Conservation (phyloP, 2,329 filamentous ascomycete genomes). For the Neofusicoccum kwambonambiense region DNA sequence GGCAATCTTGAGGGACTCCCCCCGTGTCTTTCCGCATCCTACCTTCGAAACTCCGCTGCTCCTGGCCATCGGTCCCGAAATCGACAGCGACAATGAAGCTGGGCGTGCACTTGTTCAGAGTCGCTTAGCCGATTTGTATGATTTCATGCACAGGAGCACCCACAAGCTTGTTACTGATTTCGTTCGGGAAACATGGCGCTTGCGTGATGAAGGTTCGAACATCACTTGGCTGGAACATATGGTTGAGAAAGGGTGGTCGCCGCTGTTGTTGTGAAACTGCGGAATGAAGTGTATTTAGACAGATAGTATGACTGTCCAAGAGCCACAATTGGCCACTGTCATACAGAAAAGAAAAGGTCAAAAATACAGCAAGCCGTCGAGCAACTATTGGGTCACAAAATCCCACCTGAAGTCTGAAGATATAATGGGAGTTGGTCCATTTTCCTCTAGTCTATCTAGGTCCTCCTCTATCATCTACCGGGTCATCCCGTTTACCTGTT, state of each 20-base stretch:
- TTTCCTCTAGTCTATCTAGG: too few species aligned
- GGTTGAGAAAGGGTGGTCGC: neutral
- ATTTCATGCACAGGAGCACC: neutral
- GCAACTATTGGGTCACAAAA: too few species aligned
- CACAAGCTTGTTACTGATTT: neutral
- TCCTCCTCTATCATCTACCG: too few species aligned
- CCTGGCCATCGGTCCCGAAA: neutral
- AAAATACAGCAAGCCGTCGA: too few species aligned
- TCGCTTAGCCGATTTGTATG: neutral
- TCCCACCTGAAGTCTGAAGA: too few species aligned
- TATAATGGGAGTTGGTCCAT: too few species aligned
- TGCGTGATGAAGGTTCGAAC: neutral
- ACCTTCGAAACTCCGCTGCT: neutral
- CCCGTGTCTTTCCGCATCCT: neutral
- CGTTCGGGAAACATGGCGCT: neutral
- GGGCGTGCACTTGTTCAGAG: neutral
- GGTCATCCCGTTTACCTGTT: neutral
- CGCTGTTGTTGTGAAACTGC: too few species aligned
- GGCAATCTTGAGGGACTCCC: neutral
- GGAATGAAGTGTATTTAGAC: too few species aligned
- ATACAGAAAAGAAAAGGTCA: too few species aligned
- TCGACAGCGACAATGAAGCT: neutral
- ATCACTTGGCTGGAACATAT: neutral
- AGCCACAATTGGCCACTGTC: too few species aligned
- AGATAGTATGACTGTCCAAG: too few species aligned